Evolutionary conservation across 768 basidiomycete genomes (phyloP).

Genomic region (Gloeopeniophorella convolvens): DNA sequence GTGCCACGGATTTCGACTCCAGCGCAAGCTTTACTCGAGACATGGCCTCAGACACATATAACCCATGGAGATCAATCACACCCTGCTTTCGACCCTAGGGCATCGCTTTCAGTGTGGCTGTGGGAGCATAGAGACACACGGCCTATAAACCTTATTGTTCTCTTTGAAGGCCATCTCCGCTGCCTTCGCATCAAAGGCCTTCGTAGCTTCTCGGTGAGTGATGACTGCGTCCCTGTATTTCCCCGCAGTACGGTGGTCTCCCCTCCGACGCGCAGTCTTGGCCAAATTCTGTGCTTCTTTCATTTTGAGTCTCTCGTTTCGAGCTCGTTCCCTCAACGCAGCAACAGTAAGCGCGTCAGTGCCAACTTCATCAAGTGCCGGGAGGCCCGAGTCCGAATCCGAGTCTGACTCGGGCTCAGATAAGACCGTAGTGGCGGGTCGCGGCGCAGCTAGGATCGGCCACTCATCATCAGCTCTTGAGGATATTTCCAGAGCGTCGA

Average conservation of each 20-base stretch:
- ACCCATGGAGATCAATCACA: constrained; percentile 8
- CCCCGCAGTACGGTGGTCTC: not conserved
- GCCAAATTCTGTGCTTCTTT: not conserved
- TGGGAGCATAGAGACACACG: not conserved
- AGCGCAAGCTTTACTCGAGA: constrained; percentile 1
- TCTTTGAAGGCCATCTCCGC: not conserved
- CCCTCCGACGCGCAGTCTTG: not conserved
- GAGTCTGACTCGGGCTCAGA: not conserved
- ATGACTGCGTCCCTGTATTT: not conserved
- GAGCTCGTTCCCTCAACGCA: constrained; percentile 1
- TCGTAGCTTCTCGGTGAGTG: not conserved
- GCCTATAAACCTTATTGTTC: constrained; percentile 3
- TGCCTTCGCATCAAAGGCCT: not conserved
- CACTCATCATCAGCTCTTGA: too few relatives aligned
- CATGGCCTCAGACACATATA: constrained; percentile 7
- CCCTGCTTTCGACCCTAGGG: not conserved
- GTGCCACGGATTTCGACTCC: not conserved
- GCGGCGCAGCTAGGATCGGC: not conserved
- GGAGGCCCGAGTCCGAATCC: not conserved
- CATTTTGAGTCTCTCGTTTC: not conserved
- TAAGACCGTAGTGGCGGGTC: not conserved
- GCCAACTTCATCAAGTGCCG: too few relatives aligned
- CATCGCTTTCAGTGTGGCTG: not conserved
- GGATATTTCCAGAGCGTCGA: not conserved
- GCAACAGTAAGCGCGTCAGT: too few relatives aligned